These are phyloP conservation scores for Hyparrhenia diplandra DNA, from an alignment of 176 grass and related monocot species.

Conservation along the genomic window DNA sequence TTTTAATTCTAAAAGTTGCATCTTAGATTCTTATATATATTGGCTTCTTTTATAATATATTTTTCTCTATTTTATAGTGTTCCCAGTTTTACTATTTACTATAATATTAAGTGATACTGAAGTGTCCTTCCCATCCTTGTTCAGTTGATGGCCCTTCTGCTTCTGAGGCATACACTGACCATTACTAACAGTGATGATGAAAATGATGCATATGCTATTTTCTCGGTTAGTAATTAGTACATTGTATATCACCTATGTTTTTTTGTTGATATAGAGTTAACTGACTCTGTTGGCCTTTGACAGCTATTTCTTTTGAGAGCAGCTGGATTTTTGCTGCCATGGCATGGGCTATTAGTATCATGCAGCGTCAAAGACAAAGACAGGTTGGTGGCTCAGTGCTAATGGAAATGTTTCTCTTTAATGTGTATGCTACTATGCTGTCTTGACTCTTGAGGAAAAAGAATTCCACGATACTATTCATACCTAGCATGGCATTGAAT, in stretches of 20 bases:
- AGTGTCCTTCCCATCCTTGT: constrained; percentile 12
- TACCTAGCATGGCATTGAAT: not conserved
- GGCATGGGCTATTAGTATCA: constrained; percentile 92
- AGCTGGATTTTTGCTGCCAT: constrained; percentile 96
- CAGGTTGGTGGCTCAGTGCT: constrained; percentile 59
- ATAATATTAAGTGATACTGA: not conserved
- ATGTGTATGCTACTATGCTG: not conserved
- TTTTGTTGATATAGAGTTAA: not conserved
- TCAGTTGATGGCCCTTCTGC: constrained; percentile 94
- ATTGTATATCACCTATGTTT: not conserved
- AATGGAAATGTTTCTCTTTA: constrained; percentile 12
- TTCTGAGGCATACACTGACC: constrained; percentile 84
- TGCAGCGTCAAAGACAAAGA: constrained; percentile 86
- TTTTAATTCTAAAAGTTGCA: not conserved
- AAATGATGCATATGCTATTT: constrained; percentile 69
- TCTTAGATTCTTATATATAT: not conserved
- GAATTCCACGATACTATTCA: not conserved
- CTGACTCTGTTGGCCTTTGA: constrained; percentile 12
- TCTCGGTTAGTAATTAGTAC: constrained; percentile 54
- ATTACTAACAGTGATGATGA: constrained; percentile 73
- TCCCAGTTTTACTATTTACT: not conserved
- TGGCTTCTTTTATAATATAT: constrained; percentile 2
- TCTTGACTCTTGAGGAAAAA: not conserved
- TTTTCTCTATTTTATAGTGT: not conserved
- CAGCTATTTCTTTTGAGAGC: constrained; percentile 90